Conservation (phyloP, 352 stramenopile genomes). For the Plasmopara viticola region DNA sequence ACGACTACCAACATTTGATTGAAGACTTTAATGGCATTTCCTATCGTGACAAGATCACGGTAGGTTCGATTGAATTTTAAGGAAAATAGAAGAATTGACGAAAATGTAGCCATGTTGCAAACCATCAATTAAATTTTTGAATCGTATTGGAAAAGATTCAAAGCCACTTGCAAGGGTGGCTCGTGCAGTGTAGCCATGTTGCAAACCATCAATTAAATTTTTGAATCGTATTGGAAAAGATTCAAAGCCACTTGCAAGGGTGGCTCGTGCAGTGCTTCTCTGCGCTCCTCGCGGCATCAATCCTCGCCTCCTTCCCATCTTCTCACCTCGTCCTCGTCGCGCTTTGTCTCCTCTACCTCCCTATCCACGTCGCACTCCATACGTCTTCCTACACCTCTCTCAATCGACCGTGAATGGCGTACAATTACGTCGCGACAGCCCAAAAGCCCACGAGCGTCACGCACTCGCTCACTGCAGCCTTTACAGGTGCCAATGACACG, state of each 20-base stretch:
- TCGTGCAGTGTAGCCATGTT: constrained; percentile 6
- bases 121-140: constrained; percentile 11
- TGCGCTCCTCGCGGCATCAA: no score
- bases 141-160: constrained; percentile 16
- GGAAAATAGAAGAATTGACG: not conserved
- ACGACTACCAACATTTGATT: constrained; percentile 60
- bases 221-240: constrained; percentile 13
- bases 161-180: not conserved
- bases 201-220: constrained; percentile 10
- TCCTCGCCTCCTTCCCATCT: not conserved
- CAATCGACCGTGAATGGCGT: constrained; percentile 41
- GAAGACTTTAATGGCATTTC: constrained; percentile 76
- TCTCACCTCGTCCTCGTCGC: not conserved
- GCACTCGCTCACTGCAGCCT: constrained; percentile 87
- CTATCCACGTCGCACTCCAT: constrained; percentile 1
- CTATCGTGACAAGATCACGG: constrained; percentile 45
- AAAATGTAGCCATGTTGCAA: constrained; percentile 10
- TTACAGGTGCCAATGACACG: constrained; percentile 81
- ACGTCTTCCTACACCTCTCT: constrained; percentile 3
- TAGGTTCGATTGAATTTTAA: constrained; percentile 36
- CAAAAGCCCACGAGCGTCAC: constrained; percentile 91
- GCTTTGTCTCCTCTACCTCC: constrained; percentile 2
- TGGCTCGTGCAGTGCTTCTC: no score
- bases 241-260: constrained; percentile 2
- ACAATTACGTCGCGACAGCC: constrained; percentile 91